Percentiles rank a stretch among this genome's conserved stretches.
Conservation (phyloP, 169 alveolate species). For the Cryptosporidium ryanae region DNA sequence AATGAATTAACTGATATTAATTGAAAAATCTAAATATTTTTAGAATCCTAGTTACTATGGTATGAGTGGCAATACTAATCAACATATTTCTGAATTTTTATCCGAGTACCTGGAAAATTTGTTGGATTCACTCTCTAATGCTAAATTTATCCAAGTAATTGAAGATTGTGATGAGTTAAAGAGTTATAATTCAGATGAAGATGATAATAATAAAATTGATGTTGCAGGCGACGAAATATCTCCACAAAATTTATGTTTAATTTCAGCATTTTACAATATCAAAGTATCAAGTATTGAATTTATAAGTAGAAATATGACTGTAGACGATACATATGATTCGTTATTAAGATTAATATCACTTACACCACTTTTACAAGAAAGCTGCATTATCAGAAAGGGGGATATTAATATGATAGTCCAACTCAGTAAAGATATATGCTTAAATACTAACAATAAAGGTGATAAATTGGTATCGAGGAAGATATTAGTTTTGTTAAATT, state of each 20-base stretch:
- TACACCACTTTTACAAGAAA: constrained; percentile 43
- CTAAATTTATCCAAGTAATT: constrained; percentile 90
- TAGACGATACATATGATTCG: constrained; percentile 17
- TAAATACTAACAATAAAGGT: not conserved
- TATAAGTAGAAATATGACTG: constrained; percentile 18
- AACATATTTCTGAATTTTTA: constrained; percentile 94
- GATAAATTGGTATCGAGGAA: constrained; percentile 6
- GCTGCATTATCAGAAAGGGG: constrained; percentile 38
- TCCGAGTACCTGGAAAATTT: constrained; percentile 95
- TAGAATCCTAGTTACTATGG: constrained; percentile 99
- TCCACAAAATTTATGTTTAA: constrained; percentile 85
- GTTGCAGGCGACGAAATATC: constrained; percentile 76
- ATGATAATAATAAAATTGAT: constrained; percentile 5
- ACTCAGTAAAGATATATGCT: not conserved
- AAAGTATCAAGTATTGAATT: constrained; percentile 80
- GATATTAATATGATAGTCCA: constrained; percentile 2
- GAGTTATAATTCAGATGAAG: constrained; percentile 77
- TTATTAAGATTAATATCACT: constrained; percentile 19
- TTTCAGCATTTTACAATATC: constrained; percentile 83
- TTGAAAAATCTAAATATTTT: not conserved
- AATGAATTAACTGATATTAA: no score
- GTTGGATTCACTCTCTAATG: constrained; percentile 91
- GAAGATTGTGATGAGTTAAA: constrained; percentile 87
- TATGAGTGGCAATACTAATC: constrained; percentile 91
- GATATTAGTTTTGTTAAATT: constrained; percentile 11